These are phyloP conservation scores for Syncephalastrum monosporum DNA, from an alignment of 371 early-diverging fungal genomes.

Conservation along the genomic window DNA sequence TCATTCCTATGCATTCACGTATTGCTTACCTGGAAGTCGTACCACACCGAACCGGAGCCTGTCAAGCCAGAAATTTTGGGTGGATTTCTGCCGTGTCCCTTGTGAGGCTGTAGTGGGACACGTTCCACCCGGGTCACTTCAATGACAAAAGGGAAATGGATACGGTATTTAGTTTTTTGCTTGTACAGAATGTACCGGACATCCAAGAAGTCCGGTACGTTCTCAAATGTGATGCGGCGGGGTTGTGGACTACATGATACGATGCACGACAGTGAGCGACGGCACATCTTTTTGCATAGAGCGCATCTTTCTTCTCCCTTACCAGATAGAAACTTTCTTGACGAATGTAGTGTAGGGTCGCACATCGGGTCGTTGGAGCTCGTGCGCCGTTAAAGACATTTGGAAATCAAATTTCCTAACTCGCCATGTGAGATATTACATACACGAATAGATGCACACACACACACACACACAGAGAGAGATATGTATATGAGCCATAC, in stretches of 20 bases:
- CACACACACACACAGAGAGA: neutral
- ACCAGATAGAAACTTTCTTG: slow-evolving; percentile 44
- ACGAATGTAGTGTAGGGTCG: slow-evolving; percentile 48
- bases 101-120: slow-evolving; percentile 19
- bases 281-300: neutral
- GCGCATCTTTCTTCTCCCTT: slow-evolving; percentile 3
- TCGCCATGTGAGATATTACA: too few species aligned
- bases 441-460: neutral
- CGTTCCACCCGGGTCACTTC: slow-evolving; percentile 41
- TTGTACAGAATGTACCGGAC: slow-evolving; percentile 34
- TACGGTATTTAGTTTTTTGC: slow-evolving; percentile 23
- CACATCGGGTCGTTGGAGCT: slow-evolving; percentile 31
- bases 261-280: neutral
- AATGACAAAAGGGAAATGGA: slow-evolving; percentile 37
- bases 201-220: slow-evolving; percentile 37
- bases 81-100: slow-evolving; percentile 21
- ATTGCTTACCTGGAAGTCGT: slow-evolving; percentile 32
- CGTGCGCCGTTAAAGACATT: slow-evolving; percentile 24
- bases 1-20: neutral
- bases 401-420: slow-evolving; percentile 45
- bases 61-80: slow-evolving; percentile 30
- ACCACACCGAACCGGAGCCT: slow-evolving; percentile 34
- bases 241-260: slow-evolving; percentile 26
- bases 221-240: slow-evolving; percentile 35
- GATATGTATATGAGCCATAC: slow-evolving; percentile 13